Evolutionary conservation across 2,329 filamentous ascomycete genomes (phyloP).

Genomic region (Aureobasidium melanogenum): DNA sequence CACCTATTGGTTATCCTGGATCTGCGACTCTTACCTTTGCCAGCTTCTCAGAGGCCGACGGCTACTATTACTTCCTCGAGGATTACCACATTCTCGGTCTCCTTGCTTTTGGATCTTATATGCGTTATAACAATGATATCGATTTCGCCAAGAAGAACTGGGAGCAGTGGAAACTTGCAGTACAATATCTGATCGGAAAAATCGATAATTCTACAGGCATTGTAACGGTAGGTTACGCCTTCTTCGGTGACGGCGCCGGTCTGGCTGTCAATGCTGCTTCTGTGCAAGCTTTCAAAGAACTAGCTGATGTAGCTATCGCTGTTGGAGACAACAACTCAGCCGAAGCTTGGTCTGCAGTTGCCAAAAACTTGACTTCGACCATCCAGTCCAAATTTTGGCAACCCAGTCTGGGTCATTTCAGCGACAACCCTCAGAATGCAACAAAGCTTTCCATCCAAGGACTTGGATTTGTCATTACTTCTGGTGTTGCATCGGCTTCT

Average conservation of each 20-base stretch:
- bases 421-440: conserved; percentile 18
- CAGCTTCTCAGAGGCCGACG: conserved; percentile 15
- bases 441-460: conserved; percentile 27
- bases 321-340: conserved; percentile 23
- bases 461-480: conserved; percentile 27
- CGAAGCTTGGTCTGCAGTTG: conserved; percentile 17
- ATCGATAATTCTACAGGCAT: conserved; percentile 23
- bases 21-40: neutral
- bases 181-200: conserved; percentile 17
- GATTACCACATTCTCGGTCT: conserved; percentile 28
- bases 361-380: conserved; percentile 18
- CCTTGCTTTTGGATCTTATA: conserved; percentile 22
- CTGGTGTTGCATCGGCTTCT: conserved; percentile 26
- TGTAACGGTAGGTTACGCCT: conserved; percentile 16
- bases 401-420: conserved; percentile 24
- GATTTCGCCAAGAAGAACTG: conserved; percentile 18
- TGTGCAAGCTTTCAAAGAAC: conserved; percentile 21
- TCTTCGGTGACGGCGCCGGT: conserved; percentile 25
- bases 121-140: conserved; percentile 19
- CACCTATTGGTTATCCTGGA: neutral
- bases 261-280: conserved; percentile 21
- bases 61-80: conserved; percentile 17
- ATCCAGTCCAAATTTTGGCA: conserved; percentile 30
- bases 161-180: conserved; percentile 20
- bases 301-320: conserved; percentile 24